Conservation (phyloP, 176 grass and related monocot species). For the Coix lacrymajobi region DNA sequence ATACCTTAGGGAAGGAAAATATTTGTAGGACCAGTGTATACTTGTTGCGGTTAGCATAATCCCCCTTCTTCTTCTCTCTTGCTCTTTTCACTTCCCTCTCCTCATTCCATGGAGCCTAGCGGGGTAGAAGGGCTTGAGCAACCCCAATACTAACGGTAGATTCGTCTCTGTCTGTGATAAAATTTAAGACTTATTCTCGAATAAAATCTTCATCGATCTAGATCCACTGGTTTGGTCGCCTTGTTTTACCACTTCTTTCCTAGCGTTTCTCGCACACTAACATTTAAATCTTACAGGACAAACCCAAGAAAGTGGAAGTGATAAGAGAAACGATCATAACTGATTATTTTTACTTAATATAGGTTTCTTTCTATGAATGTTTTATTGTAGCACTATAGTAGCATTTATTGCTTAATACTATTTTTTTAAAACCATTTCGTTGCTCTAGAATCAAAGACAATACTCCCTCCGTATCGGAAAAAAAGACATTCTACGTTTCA, state of each 20-base stretch:
- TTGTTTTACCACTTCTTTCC: not conserved
- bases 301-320: accelerated
- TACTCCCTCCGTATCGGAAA: too few relatives aligned
- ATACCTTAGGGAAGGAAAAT: not conserved
- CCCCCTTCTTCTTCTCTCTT: not conserved
- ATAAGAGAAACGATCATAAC: not conserved
- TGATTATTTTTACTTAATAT: too few relatives aligned
- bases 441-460: not conserved
- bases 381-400: not conserved
- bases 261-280: not conserved
- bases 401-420: not conserved
- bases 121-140: not conserved
- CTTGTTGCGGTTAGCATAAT: not conserved
- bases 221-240: not conserved
- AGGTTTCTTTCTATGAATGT: not conserved
- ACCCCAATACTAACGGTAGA: not conserved
- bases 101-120: not conserved
- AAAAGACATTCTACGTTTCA: too few relatives aligned
- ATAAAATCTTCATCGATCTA: not conserved
- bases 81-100: not conserved
- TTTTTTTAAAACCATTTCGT: not conserved
- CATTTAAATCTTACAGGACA: not conserved
- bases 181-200: not conserved
- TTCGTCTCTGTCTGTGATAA: not conserved
- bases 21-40: not conserved